Evolutionary conservation across 441 rosid species (phyloP).

Genomic region (Capsella rubella): DNA sequence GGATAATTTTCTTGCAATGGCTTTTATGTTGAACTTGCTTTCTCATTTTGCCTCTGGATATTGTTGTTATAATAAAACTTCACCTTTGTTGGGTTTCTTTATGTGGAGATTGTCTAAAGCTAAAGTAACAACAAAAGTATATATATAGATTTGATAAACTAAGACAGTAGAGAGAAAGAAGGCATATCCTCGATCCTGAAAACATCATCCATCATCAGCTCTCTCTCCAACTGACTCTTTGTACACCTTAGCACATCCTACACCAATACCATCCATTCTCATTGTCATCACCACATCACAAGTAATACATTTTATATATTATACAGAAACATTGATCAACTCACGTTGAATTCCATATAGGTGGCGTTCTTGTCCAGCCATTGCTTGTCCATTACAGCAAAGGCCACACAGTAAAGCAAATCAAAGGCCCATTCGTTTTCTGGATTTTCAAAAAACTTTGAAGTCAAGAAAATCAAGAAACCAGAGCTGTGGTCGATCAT

Average conservation of each 20-base stretch:
- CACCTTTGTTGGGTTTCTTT: slow-evolving; percentile 9
- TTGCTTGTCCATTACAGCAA: slow-evolving; percentile 89
- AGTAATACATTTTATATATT: not conserved
- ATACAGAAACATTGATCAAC: slow-evolving; percentile 25
- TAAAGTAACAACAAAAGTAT: slow-evolving; percentile 25
- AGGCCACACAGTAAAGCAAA: slow-evolving; percentile 90
- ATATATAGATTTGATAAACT: not conserved
- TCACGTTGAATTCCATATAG: slow-evolving; percentile 95
- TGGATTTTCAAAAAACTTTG: slow-evolving; percentile 34
- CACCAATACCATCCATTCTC: slow-evolving; percentile 24
- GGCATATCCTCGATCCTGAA: slow-evolving; percentile 89
- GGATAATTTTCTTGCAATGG: not conserved
- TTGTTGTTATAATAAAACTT: not conserved
- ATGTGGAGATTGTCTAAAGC: slow-evolving; percentile 6
- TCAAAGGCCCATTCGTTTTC: slow-evolving; percentile 94
- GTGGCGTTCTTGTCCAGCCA: slow-evolving; percentile 93
- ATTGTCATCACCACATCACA: slow-evolving; percentile 6
- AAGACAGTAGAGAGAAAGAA: slow-evolving; percentile 77
- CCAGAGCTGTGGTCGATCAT: not conserved
- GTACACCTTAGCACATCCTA: slow-evolving; percentile 87
- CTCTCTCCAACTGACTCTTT: slow-evolving; percentile 77
- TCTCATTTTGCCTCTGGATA: not conserved
- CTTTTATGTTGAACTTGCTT: slow-evolving; percentile 6
- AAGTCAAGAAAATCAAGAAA: not conserved
- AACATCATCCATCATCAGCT: slow-evolving; percentile 87